Percentiles rank a stretch among this genome's conserved stretches.
Evolutionary conservation across 192 early-diverging fungal species (phyloP).

Genomic region (Irineochytrium annulatum): DNA sequence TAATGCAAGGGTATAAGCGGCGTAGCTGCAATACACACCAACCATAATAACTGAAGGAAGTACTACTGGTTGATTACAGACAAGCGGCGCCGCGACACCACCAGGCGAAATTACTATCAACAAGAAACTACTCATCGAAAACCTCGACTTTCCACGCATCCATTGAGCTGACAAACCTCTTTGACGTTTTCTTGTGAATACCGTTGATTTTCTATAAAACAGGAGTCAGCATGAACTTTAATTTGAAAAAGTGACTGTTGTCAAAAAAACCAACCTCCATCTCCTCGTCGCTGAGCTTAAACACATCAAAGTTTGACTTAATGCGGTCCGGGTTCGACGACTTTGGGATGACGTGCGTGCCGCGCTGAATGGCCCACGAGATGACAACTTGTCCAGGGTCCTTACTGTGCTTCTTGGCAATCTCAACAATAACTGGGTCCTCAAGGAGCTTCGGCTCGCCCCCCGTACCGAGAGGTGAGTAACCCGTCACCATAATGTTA

Average conservation of each 20-base stretch:
- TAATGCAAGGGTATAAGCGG: too few relatives aligned
- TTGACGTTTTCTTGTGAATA: neutral
- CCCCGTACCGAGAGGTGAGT: slow-evolving; percentile 63
- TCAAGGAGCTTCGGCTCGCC: slow-evolving; percentile 18
- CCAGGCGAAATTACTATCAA: too few relatives aligned
- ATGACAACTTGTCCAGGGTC: slow-evolving; percentile 53
- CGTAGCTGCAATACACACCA: too few relatives aligned
- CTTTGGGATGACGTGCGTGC: slow-evolving; percentile 55
- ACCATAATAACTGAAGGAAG: too few relatives aligned
- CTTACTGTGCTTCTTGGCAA: slow-evolving; percentile 52
- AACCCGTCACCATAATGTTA: slow-evolving; percentile 73
- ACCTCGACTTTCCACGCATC: too few relatives aligned
- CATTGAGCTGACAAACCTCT: too few relatives aligned
- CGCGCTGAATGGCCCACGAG: slow-evolving; percentile 60
- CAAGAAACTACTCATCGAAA: too few relatives aligned
- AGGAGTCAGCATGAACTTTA: neutral
- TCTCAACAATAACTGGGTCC: slow-evolving; percentile 42
- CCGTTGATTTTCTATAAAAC: neutral
- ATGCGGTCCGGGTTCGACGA: slow-evolving; percentile 46
- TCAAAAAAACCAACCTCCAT: slow-evolving; percentile 34
- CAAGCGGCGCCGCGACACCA: too few relatives aligned
- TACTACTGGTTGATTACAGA: too few relatives aligned
- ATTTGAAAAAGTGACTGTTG: neutral
- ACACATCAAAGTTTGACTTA: slow-evolving; percentile 55
- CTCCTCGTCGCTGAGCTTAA: slow-evolving; percentile 48